phyloP scores from a whole-genome alignment of 176 grass and related monocot species.

The Phyllostachys edulis region DNA sequence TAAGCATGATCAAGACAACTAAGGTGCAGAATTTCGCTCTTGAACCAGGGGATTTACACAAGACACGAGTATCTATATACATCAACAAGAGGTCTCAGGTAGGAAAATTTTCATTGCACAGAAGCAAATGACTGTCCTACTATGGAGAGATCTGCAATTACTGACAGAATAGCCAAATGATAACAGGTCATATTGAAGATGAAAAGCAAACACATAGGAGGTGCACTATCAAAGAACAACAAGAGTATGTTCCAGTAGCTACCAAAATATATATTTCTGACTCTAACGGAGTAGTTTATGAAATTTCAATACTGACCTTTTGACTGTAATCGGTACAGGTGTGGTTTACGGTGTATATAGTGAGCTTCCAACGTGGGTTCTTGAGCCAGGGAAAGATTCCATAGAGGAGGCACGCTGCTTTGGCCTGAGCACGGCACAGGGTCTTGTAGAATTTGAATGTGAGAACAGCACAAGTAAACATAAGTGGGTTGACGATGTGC shows the following conservation, averaged over 20 bases:
- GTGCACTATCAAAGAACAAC: conserved; percentile 86
- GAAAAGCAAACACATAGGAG: conserved; percentile 93
- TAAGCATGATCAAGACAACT: neutral
- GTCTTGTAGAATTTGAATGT: conserved; percentile 80
- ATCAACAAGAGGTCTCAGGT: conserved; percentile 92
- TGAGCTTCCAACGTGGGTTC: conserved; percentile 72
- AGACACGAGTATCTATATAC: conserved; percentile 69
- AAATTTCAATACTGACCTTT: neutral
- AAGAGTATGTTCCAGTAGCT: conserved; percentile 62
- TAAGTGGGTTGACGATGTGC: conserved; percentile 84
- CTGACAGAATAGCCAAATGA: conserved; percentile 12
- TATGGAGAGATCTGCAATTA: neutral
- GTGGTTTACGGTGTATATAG: conserved; percentile 80
- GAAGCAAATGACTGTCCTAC: neutral
- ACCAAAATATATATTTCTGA: neutral
- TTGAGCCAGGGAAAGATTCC: conserved; percentile 46
- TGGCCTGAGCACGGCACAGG: conserved; percentile 79
- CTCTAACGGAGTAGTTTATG: neutral
- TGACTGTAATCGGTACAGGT: conserved; percentile 41
- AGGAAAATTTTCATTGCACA: neutral
- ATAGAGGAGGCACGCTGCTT: conserved; percentile 57
- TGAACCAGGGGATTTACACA: conserved; percentile 70
- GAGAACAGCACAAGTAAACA: conserved; percentile 59
- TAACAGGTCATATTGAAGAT: conserved; percentile 87
- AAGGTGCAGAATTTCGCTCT: conserved; percentile 25